Percentiles rank a stretch among this genome's conserved stretches.
phyloP scores from a whole-genome alignment of 345 rosid genomes.

The Trapa incisa region DNA sequence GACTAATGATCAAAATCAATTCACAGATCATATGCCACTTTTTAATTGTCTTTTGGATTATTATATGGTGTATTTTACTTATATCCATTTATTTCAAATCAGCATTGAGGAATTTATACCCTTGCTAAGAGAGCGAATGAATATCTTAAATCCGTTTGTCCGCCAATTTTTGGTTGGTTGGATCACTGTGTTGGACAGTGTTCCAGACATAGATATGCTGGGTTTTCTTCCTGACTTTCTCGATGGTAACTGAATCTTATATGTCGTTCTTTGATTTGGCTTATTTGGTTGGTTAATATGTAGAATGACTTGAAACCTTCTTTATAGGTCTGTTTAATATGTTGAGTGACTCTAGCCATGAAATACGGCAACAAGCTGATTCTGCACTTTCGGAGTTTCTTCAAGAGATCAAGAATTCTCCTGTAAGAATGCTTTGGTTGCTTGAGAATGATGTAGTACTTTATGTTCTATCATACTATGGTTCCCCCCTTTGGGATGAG shows the following conservation, averaged over 20 bases:
- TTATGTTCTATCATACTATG: not conserved
- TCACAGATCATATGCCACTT: not conserved
- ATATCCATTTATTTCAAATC: slow-evolving; percentile 16
- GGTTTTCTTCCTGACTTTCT: slow-evolving; percentile 99
- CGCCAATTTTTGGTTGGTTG: slow-evolving; percentile 99
- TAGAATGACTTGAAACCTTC: not conserved
- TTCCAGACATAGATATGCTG: slow-evolving; percentile 99
- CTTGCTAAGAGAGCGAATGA: slow-evolving; percentile 91
- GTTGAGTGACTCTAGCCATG: slow-evolving; percentile 98
- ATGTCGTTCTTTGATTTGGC: not conserved
- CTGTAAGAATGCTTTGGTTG: slow-evolving; percentile 32
- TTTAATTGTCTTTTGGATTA: not conserved
- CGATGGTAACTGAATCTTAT: slow-evolving; percentile 51
- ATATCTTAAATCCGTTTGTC: slow-evolving; percentile 78
- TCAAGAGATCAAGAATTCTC: slow-evolving; percentile 98
- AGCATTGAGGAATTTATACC: slow-evolving; percentile 99
- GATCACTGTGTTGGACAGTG: slow-evolving; percentile 99
- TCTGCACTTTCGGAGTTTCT: slow-evolving; percentile 99
- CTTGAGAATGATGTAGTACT: not conserved
- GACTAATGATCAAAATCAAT: not conserved
- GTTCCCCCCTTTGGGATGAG: not conserved
- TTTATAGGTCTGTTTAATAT: slow-evolving; percentile 80
- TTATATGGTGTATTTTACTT: not conserved
- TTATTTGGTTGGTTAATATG: not conserved
- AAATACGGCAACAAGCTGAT: slow-evolving; percentile 98